These are phyloP conservation scores for Hortiboletus campestris DNA, from an alignment of 768 basidiomycete genomes.

Conservation along the genomic window DNA sequence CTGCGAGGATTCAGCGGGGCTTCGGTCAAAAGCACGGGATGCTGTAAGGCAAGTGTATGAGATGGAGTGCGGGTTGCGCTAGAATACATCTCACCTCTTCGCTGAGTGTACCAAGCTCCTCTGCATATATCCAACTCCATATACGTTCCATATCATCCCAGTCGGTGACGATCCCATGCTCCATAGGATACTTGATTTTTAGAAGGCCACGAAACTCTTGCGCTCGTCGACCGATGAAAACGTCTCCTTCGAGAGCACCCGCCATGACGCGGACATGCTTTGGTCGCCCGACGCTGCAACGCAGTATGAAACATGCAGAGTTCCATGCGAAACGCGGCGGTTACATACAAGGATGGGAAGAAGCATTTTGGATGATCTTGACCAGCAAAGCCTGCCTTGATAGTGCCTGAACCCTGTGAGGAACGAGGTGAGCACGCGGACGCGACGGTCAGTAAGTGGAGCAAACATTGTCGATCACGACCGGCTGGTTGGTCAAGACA, in stretches of 20 bases:
- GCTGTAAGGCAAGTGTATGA: conserved; percentile 47
- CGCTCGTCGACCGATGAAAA: conserved; percentile 92
- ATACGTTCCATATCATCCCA: conserved; percentile 99
- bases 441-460: conserved; percentile 20
- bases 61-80: not conserved
- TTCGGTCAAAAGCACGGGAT: conserved; percentile 96
- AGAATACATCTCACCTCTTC: conserved; percentile 71
- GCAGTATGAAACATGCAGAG: conserved; percentile 20
- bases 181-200: conserved; percentile 99
- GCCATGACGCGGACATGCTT: conserved; percentile 99
- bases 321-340: conserved; percentile 26
- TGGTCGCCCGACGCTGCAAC: conserved; percentile 83
- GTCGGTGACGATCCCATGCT: conserved; percentile 97
- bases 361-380: conserved; percentile 99
- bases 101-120: conserved; percentile 91
- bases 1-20: conserved; percentile 95
- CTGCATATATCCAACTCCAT: conserved; percentile 97
- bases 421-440: conserved; percentile 25
- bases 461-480: conserved; percentile 96
- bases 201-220: conserved; percentile 94
- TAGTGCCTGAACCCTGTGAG: conserved; percentile 91
- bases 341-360: conserved; percentile 95
- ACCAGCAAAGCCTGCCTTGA: conserved; percentile 98
- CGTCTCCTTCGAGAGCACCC: conserved; percentile 92
- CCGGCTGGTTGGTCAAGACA: conserved; percentile 96